Evolutionary conservation across 306 rosid genomes (phyloP), one percentile per base, ranked within the genome.

Genomic region (Delonix regia): DNA sequence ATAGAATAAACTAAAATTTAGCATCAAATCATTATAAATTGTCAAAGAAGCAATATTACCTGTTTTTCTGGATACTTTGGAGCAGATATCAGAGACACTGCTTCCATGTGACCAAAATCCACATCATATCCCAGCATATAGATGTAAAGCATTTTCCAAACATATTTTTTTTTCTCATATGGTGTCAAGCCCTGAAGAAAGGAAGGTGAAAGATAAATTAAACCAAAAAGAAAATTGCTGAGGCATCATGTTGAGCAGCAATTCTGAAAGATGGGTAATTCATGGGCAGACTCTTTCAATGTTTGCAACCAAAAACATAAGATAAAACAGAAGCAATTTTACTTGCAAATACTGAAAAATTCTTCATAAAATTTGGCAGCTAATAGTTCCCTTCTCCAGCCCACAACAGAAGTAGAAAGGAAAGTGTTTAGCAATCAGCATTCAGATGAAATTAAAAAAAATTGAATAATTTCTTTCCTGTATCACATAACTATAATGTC

Each of bases 21-120:
- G 68, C 67, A 64, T 27, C 19, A 30, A 47, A 39, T 39, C 41
- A 22, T 42, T 66, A 44, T 30, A 28, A 66, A 41, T 27, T 42
- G 16, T 22, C 48, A 42, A 38, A 44, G 45, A 48, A 68, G 45
- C 6, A 74, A 6, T 3, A 4, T 49, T 77, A 89, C 97, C 90
- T 90, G 97, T 83, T 92, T 92, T 82, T 92, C 94, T 33, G 94
- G 94, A 80, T 90, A 90, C 84, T 92, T 92, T 25, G 97, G 94
- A 7, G 97, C 94, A 82, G 93, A 90, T 90, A 92, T 90, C 74
- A 90, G 86, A 75, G 97, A 92, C 62, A 92, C 97, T n/a, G 90
- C 91, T 81, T 88, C 94, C 97, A 90, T 90, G 81, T 90, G 97
- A 79, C 97, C 94, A 87, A 92, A 90, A 80, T 90, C 93, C 86